phyloP scores from a whole-genome alignment of 2,329 filamentous ascomycete genomes.

The Beauveria pseudobassiana region DNA sequence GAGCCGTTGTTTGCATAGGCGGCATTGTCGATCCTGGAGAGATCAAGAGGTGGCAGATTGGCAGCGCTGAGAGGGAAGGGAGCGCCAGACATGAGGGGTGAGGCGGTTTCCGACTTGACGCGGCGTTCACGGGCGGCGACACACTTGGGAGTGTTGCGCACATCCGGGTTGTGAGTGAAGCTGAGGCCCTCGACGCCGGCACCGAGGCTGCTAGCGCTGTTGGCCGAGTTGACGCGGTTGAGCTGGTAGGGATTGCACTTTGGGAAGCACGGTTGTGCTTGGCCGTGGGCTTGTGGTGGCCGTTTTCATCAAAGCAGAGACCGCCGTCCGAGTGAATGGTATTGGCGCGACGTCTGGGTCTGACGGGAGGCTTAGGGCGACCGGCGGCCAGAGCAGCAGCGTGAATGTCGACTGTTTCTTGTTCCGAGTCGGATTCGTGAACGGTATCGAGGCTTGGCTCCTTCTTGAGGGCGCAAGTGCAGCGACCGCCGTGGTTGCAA shows the following conservation, averaged over 20 bases:
- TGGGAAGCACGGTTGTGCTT: conserved; percentile 55
- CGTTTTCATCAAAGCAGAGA: conserved; percentile 54
- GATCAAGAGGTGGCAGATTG: conserved; percentile 48
- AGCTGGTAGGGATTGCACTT: conserved; percentile 55
- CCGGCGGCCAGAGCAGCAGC: conserved; percentile 21
- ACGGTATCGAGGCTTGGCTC: conserved; percentile 54
- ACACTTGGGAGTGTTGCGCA: conserved; percentile 26
- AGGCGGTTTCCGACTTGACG: conserved; percentile 55
- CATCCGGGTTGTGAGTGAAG: conserved; percentile 24
- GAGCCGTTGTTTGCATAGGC: conserved; percentile 38
- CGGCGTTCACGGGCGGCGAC: conserved; percentile 39
- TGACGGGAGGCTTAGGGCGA: conserved; percentile 34
- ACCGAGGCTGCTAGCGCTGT: conserved; percentile 43
- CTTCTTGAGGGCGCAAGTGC: conserved; percentile 58
- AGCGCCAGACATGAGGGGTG: conserved; percentile 45
- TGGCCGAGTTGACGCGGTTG: conserved; percentile 49
- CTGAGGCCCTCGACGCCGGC: conserved; percentile 35
- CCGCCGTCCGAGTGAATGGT: conserved; percentile 54
- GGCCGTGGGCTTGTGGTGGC: conserved; percentile 55
- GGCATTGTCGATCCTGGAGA: conserved; percentile 47
- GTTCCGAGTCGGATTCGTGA: conserved; percentile 55
- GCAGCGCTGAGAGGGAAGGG: conserved; percentile 47
- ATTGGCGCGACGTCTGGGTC: conserved; percentile 48
- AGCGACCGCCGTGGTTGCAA: conserved; percentile 62
- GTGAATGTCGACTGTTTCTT: conserved; percentile 27